phyloP scores from a whole-genome alignment of 2,329 filamentous ascomycete genomes.

The Bipolaris bicolor region DNA sequence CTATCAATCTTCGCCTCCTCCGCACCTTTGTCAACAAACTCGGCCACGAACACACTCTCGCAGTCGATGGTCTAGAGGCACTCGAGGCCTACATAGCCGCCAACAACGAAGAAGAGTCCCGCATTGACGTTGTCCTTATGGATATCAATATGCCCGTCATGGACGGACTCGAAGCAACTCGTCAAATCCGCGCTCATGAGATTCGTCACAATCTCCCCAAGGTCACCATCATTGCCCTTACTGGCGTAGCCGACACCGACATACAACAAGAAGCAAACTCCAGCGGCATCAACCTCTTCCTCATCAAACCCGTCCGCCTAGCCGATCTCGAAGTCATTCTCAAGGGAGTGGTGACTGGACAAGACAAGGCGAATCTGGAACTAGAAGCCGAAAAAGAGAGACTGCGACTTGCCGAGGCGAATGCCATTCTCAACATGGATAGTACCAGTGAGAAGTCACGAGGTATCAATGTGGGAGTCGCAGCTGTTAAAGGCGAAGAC shows the following conservation, averaged over 20 bases:
- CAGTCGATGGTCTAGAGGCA: slow-evolving; percentile 47
- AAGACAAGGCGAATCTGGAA: slow-evolving; percentile 33
- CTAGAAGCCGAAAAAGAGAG: slow-evolving; percentile 18
- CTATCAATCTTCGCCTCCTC: slow-evolving; percentile 49
- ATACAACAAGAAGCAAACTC: slow-evolving; percentile 59
- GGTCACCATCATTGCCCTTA: slow-evolving; percentile 60
- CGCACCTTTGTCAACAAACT: slow-evolving; percentile 46
- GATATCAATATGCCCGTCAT: slow-evolving; percentile 49
- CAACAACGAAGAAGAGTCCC: slow-evolving; percentile 12
- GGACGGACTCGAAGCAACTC: slow-evolving; percentile 50
- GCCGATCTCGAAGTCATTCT: slow-evolving; percentile 52
- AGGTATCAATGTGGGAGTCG: slow-evolving; percentile 10
- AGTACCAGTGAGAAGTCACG: slow-evolving; percentile 1
- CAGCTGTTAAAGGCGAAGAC: slow-evolving; percentile 10
- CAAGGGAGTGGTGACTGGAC: slow-evolving; percentile 41
- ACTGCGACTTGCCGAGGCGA: slow-evolving; percentile 4
- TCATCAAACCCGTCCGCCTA: slow-evolving; percentile 60
- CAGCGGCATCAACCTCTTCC: slow-evolving; percentile 61
- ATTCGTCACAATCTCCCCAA: slow-evolving; percentile 49
- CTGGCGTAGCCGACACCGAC: slow-evolving; percentile 58
- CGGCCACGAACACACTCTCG: slow-evolving; percentile 40
- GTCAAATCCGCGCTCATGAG: slow-evolving; percentile 55
- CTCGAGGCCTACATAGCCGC: slow-evolving; percentile 38
- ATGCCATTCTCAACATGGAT: slow-evolving; percentile 9
- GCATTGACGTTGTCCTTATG: slow-evolving; percentile 44